Base-by-base conservation (phyloP, 495 filamentous ascomycete genomes). In the Penicillium diatomitis region DNA sequence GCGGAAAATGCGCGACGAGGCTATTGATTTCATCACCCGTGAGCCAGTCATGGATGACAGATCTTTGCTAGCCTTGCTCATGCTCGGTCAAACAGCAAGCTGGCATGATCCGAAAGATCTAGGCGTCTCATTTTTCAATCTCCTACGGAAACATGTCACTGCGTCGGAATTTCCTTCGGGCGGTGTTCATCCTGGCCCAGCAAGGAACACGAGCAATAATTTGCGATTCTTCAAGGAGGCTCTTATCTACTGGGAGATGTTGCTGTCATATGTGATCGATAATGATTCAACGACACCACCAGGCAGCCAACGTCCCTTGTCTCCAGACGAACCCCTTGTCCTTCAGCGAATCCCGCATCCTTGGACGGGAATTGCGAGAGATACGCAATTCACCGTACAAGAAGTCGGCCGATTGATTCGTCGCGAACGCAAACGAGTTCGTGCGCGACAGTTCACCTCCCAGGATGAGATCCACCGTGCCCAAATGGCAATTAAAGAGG, bases 231-330 rank as follows among this genome's bases (percentile, higher is more conserved):
- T 81, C 56, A 72, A 78, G 52, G 76, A 81, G 55, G 71, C 75
- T 35, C 63, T 81, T 2, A 62, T 81, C 9, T 81, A 81, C 50
- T 81, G 77, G 77, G 77, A 81, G 45, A 81, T 81, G 77, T 67
- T 79, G 28, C 72, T 78, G 4, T 77, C 75, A 0, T 81, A 75
- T 47, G 76, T 81, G 8, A 66, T 74, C 27, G 76, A 80, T 43
- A 68, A 71, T 36, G 55, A 71, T 1, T 55, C 64, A 0, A 54
- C 72, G 43, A 46, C 62, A 0, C 47, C 61, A 2, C 65, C 68
- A 0, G 51, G 56, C 27, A 48, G 40, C 11, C 48, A 46, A 0
- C 37, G 46, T 8, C 35, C 52, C 8, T 46, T 57, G 4, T 62
- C 54, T 10, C 39, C 35, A 4, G 53, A 33, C 12, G 67, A 69